Conservation (phyloP, 306 rosid species). For the Begonia peltatifolia region DNA sequence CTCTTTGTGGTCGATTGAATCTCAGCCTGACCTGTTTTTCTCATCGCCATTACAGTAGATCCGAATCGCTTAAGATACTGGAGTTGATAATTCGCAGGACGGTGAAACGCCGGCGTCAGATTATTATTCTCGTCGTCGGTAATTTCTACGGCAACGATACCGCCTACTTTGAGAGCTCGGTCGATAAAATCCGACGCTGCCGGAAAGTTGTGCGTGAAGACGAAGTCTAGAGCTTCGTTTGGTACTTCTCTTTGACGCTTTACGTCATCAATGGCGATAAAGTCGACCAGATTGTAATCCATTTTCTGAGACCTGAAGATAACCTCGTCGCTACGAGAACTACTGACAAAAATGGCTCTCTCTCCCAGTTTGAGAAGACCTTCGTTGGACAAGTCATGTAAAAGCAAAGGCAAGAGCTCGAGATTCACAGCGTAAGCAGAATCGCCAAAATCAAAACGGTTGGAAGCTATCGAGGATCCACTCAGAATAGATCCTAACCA, state of each 20-base stretch:
- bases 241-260: conserved; percentile 14
- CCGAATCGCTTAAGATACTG: conserved; percentile 23
- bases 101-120: conserved; percentile 1
- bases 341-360: conserved; percentile 15
- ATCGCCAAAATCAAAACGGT: not conserved
- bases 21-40: conserved; percentile 12
- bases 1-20: conserved; percentile 12
- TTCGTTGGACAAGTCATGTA: conserved; percentile 37
- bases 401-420: conserved; percentile 12
- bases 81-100: conserved; percentile 23
- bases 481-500: conserved; percentile 10
- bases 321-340: not conserved
- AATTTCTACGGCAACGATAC: conserved; percentile 15
- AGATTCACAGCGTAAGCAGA: conserved; percentile 1
- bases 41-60: conserved; percentile 31
- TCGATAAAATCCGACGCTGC: conserved; percentile 24
- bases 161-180: conserved; percentile 26
- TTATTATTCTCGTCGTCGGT: conserved; percentile 1
- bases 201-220: conserved; percentile 19
- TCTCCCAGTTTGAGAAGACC: conserved; percentile 18
- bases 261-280: conserved; percentile 11
- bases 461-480: conserved; percentile 7
- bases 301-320: not conserved
- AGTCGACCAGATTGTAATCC: not conserved
- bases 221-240: conserved; percentile 21